Evolutionary conservation across 139 green algal genomes (phyloP), one percentile per base, ranked within the genome.

Genomic region (Chlorella sp.): DNA sequence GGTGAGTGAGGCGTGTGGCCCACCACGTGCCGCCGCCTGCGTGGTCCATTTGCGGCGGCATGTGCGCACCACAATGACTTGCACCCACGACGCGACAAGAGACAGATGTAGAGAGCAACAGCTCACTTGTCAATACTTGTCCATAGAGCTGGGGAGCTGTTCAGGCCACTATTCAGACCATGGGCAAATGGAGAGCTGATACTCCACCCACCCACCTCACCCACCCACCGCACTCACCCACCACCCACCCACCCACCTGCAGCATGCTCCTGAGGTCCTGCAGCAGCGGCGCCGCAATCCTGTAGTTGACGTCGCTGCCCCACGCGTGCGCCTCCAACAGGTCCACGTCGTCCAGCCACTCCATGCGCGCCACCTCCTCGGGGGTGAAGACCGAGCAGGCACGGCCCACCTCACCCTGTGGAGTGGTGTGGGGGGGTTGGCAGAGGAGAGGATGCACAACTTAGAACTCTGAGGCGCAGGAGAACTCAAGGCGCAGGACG

Each of bases 311-410:
- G 31, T 24, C 3, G 2, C 71, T 64, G 14, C 75, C 82, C 35
- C 75, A 79, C 3, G 69, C 74, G 32, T 88, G 83, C 14, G 69
- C 79, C 62, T 86, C 80, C 69, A 83, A 61, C 26, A 88, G 70
- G 55, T 76, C 33, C 33, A 87, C 77, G 71, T 89, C 84, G 27
- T 89, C 84, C 34, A 89, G 27, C 81, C 81, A 89, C 74, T 89
- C 84, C 49, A 89, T 31, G 63, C 82, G 22, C 63, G 35, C 2
- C 2, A 74, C 74, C 27, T 82, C 61, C 5, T 55, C 42, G 42
- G 42, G 42, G 17, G 42, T 55, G 17, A 55, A 55, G 10, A 17
- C 42, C 42, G 10, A n/a, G n/a, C n/a, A n/a, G n/a, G n/a, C n/a
- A n/a, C n/a, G n/a, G n/a, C n/a, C n/a, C n/a, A n/a, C n/a, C n/a